Evolutionary conservation across 2,329 filamentous ascomycete species (phyloP), one percentile per base, ranked within the genome.

Genomic region (Hirsutella thompsonii): DNA sequence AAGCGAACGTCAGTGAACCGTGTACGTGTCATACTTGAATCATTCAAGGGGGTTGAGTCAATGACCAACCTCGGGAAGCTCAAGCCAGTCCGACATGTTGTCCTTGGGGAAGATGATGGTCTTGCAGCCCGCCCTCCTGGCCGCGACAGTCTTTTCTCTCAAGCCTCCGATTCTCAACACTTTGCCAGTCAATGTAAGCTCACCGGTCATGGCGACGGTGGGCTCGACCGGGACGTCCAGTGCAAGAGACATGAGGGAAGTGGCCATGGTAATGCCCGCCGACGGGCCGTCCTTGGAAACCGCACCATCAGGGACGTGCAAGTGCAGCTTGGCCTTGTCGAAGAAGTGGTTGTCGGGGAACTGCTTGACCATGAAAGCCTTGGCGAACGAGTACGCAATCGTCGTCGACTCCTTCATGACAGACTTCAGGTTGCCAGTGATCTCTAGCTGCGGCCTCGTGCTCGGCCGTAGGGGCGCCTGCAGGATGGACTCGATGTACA

Each of bases 261-360:
- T 94, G n/a, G 92, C 83, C 92, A 98, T 98, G 6, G 92, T 98
- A 55, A 98, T 92, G 58, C 92, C 92, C 18, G 92, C 92, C 37
- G 83, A 89, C 4, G 85, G 85, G 0, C 83, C 92, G 57, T 98
- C 92, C 65, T 98, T 98, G 51, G 84, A 85, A 42, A 95, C 89
- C 8, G 92, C 92, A 5, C 92, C 92, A 59, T 98, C 92, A 0
- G 92, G 92, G 44, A 94, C 94, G 67, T 98, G 92, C 49, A 98
- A 70, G 62, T 98, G 92, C 57, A 98, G 76, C 64, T 83, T 87
- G 9, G 90, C 92, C 66, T 92, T 89, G 57, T 96, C 87, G 55
- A 98, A 94, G 70, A 96, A 98, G 58, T 80, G 77, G 62, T 98
- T 98, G 44, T 87, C 80, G 1, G 88, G 81, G 66, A 89, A 98